Percentiles rank a stretch among this genome's conserved stretches.
Evolutionary conservation across 2,329 filamentous ascomycete genomes (phyloP).

Genomic region (Dactylellina leptospora): DNA sequence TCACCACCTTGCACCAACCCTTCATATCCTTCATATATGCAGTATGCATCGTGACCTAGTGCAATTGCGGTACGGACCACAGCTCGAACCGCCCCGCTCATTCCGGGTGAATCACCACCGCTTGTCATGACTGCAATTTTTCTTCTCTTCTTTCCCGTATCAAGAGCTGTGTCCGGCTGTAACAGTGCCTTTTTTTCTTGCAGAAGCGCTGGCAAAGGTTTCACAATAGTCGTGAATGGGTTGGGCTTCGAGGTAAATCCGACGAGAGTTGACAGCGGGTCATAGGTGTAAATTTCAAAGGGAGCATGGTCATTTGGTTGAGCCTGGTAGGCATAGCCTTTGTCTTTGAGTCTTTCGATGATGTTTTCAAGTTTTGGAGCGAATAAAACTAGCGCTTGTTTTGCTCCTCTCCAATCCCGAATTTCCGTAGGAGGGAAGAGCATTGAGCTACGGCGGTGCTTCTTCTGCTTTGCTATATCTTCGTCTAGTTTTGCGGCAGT

Average conservation of each 20-base stretch:
- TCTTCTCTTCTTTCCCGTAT: constrained; percentile 63
- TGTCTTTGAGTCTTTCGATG: constrained; percentile 52
- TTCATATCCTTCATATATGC: constrained; percentile 93
- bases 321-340: constrained; percentile 54
- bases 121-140: constrained; percentile 91
- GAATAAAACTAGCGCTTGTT: constrained; percentile 55
- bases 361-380: constrained; percentile 53
- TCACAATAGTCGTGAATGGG: constrained; percentile 53
- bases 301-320: constrained; percentile 56
- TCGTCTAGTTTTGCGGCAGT: constrained; percentile 38
- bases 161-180: constrained; percentile 1
- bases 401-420: constrained; percentile 56
- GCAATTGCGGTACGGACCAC: constrained; percentile 92
- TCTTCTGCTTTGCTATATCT: constrained; percentile 12
- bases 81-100: constrained; percentile 90
- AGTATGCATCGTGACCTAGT: constrained; percentile 79
- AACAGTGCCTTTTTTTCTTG: constrained; percentile 6
- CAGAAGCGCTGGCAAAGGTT: constrained; percentile 7
- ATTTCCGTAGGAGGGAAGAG: constrained; percentile 46
- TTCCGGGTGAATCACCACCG: constrained; percentile 91
- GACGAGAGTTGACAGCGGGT: constrained; percentile 57
- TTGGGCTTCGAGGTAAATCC: constrained; percentile 57
- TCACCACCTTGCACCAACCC: constrained; percentile 88
- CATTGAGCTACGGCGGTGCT: constrained; percentile 37
- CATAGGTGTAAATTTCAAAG: constrained; percentile 56